Base-by-base conservation (phyloP, 2,329 filamentous ascomycete species). In the Aotearoamyces nothofagi region DNA sequence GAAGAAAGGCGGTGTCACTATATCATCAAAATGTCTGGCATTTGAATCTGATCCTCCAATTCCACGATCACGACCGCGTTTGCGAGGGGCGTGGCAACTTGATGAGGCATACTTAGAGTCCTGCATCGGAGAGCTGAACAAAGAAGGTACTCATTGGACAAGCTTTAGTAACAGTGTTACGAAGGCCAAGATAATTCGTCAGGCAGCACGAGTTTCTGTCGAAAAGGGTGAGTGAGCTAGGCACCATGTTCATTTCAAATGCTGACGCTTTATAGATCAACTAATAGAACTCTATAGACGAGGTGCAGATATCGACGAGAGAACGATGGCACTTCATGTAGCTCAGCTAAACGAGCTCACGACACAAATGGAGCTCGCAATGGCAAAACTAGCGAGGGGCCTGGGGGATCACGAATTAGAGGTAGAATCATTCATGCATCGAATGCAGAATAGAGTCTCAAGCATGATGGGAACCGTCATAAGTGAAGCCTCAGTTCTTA, bases 121-220 rank as follows among this genome's bases (percentile, higher is more conserved):
- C 7, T 79, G 73, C 39, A 49, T 73, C 4, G 55, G 52, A 25
- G 59, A 59, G 4, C 47, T 78, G 2, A 61, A 64, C 25, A 57
- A 58, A 11, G 56, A 61, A 14, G 58, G 63, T 1, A 68, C 70
- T 24, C 65, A 58, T 45, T 78, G 71, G 70, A 73, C 61, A 2
- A 75, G 69, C 14, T 78, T 71, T 51, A 69, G 66, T 39, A 73
- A 72, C 46, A 66, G 59, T 33, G 57, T 61, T 31, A 66, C 73
- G 32, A 70, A 72, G 38, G 69, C 69, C 2, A 53, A 69, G 24
- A 50, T 69, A 11, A 67, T 78, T 39, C 78, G 74, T 38, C 63
- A 72, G 36, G 69, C 69, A 15, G 62, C 66, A 23, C 60, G 71
- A 20, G 52, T 60, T 23, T 63, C 70, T 29, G 58, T 66, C 9